Evolutionary conservation across 2,329 filamentous ascomycete genomes (phyloP), one percentile per base, ranked within the genome.

Genomic region (Alternaria rosae): DNA sequence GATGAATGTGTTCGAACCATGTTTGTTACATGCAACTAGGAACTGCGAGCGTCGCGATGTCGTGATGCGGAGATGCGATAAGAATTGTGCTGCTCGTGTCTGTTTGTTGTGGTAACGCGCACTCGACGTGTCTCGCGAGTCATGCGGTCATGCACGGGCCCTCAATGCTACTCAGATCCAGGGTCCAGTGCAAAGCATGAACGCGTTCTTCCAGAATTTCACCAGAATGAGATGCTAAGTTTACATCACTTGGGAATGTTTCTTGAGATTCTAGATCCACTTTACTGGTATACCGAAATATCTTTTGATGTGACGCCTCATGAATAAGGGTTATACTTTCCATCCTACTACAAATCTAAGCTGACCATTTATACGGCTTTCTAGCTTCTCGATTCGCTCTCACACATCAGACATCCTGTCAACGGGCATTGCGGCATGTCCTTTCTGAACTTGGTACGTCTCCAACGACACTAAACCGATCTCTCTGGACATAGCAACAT

Each of bases 1-100:
- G 74, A 74, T 30, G 76, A 78, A 62, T 73, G 71, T 59, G 76
- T 72, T 50, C 70, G 74, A 61, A 71, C 69, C 76, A 78, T 78
- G 13, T 15, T 47, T 60, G 60, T 45, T 62, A 68, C 57, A 64
- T 58, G 54, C 63, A 61, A 42, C 50, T 57, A 55, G 21, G 17
- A 35, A 20, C 30, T 23, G 13, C 43, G 20, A 21, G 43, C 9
- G 32, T 25, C 13, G 32, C 42, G 28, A 30, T 15, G 13, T 25
- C 21, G 57, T 30, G 38, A 44, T 54, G 54, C 54, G 41, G 61
- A 51, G 47, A 57, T 51, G 32, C 9, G 54, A 65, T 72, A 73
- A 70, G 57, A 73, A 72, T 67, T 65, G 59, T 57, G 61, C 35
- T 50, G 51, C 44, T 35, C 23, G 52, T 53, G 28, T 45, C 57